These are phyloP conservation scores for Artemisia tridentata DNA, from an alignment of 129 eudicot species.

Conservation along the genomic window DNA sequence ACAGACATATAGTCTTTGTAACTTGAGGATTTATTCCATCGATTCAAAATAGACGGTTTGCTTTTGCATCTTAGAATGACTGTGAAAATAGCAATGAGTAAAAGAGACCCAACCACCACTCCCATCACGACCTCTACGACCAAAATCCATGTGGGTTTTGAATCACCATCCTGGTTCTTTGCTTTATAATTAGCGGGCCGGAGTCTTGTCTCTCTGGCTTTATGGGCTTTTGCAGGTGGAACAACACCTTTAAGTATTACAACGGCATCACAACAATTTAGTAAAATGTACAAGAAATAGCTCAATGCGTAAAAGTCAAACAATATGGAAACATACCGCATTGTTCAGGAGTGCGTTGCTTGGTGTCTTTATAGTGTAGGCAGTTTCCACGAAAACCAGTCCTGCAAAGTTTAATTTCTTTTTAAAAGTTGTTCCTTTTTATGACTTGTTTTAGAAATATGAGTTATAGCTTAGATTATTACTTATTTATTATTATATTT, in stretches of 20 bases:
- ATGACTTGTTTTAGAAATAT: too few species aligned
- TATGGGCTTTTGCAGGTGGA: constrained; percentile 44
- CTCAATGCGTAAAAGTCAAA: not conserved
- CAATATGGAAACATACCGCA: constrained; percentile 59
- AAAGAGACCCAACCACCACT: constrained; percentile 52
- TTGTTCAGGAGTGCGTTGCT: constrained; percentile 59
- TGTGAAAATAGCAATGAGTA: constrained; percentile 43
- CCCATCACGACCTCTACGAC: constrained; percentile 69
- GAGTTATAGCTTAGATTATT: too few species aligned
- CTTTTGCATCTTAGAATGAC: constrained; percentile 51
- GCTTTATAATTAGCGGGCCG: constrained; percentile 36
- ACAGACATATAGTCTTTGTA: constrained; percentile 50
- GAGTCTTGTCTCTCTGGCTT: constrained; percentile 34
- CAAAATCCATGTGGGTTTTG: constrained; percentile 71
- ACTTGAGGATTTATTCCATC: constrained; percentile 69
- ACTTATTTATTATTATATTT: too few species aligned
- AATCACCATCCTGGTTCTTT: constrained; percentile 27
- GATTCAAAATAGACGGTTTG: constrained; percentile 52
- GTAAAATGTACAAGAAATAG: not conserved
- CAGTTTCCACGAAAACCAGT: constrained; percentile 84
- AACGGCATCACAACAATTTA: not conserved
- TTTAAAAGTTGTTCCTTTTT: too few species aligned
- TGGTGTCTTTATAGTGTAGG: constrained; percentile 57
- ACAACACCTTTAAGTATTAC: constrained; percentile 38
- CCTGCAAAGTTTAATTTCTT: constrained; percentile 38